Percentiles rank a stretch among this genome's conserved stretches.
phyloP scores from a whole-genome alignment of 2,329 filamentous ascomycete genomes.

The Sclerotinia glacialis region DNA sequence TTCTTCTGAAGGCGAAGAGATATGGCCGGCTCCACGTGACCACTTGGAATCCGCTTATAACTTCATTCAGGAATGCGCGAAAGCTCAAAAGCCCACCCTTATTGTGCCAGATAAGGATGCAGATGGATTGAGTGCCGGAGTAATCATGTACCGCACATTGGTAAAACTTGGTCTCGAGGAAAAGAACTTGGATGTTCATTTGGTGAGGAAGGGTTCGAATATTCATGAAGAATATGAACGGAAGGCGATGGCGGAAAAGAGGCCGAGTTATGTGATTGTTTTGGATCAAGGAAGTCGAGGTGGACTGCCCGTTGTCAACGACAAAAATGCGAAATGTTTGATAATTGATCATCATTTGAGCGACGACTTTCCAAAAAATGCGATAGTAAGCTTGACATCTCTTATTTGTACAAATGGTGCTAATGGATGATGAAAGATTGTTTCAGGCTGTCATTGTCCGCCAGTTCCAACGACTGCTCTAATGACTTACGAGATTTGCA shows the following conservation, averaged over 20 bases:
- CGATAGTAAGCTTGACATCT: conserved; percentile 25
- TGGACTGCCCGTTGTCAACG: conserved; percentile 52
- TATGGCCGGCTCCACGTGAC: conserved; percentile 60
- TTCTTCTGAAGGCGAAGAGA: conserved; percentile 34
- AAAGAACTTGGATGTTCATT: conserved; percentile 54
- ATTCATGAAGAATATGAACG: conserved; percentile 56
- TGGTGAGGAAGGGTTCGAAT: conserved; percentile 57
- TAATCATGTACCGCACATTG: conserved; percentile 60
- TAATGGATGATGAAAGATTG: conserved; percentile 42
- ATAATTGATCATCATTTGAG: conserved; percentile 64
- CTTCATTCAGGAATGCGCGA: conserved; percentile 57
- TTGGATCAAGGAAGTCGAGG: conserved; percentile 63
- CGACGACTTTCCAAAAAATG: conserved; percentile 54
- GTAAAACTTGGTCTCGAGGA: conserved; percentile 54
- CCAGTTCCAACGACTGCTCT: conserved; percentile 64
- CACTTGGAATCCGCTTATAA: conserved; percentile 55
- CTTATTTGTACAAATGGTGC: not conserved
- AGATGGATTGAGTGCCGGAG: conserved; percentile 63
- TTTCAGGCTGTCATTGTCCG: conserved; percentile 62
- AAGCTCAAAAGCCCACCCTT: conserved; percentile 50
- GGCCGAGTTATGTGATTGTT: conserved; percentile 59
- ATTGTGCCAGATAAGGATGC: conserved; percentile 69
- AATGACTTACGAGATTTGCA: conserved; percentile 63
- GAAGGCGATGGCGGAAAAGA: conserved; percentile 47
- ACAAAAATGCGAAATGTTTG: conserved; percentile 48